These are phyloP conservation scores for Hericium rajendrae DNA, from an alignment of 768 basidiomycete species.

Conservation along the genomic window DNA sequence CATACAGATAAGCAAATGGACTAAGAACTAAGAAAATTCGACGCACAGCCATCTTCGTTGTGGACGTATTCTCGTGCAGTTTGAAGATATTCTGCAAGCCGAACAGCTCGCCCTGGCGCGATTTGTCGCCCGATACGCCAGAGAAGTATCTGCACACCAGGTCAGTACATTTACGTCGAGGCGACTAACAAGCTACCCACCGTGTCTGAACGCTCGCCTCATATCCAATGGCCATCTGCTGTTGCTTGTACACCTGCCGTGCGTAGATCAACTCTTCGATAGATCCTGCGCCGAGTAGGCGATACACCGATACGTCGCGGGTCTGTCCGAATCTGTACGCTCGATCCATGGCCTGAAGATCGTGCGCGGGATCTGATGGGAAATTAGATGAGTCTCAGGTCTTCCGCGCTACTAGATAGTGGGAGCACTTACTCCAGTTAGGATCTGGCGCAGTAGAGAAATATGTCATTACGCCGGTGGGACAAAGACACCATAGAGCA, in stretches of 20 bases:
- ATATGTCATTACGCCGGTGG: background rate
- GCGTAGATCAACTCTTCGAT: slow-evolving; percentile 85
- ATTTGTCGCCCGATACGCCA: slow-evolving; percentile 72
- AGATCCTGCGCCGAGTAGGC: slow-evolving; percentile 79
- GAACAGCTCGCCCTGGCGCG: slow-evolving; percentile 73
- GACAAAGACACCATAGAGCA: background rate
- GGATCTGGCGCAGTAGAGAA: slow-evolving; percentile 45
- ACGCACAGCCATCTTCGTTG: slow-evolving; percentile 56
- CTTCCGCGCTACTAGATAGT: background rate
- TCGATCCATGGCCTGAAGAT: slow-evolving; percentile 85
- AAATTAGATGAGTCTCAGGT: background rate
- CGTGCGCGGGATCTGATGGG: slow-evolving; percentile 81
- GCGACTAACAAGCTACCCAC: slow-evolving; percentile 23
- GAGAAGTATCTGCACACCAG: slow-evolving; percentile 52
- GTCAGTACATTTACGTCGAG: background rate
- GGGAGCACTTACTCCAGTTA: slow-evolving; percentile 73
- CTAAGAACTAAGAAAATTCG: background rate
- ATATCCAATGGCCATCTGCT: slow-evolving; percentile 88
- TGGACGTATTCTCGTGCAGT: slow-evolving; percentile 56
- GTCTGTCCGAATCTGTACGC: slow-evolving; percentile 84
- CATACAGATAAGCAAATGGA: background rate
- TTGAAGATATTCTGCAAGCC: slow-evolving; percentile 81
- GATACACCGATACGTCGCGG: slow-evolving; percentile 76
- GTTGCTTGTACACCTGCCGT: slow-evolving; percentile 87
- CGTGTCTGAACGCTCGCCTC: slow-evolving; percentile 76